These are phyloP conservation scores for Daldinia decipiens DNA, from an alignment of 495 filamentous ascomycete genomes.

Conservation along the genomic window DNA sequence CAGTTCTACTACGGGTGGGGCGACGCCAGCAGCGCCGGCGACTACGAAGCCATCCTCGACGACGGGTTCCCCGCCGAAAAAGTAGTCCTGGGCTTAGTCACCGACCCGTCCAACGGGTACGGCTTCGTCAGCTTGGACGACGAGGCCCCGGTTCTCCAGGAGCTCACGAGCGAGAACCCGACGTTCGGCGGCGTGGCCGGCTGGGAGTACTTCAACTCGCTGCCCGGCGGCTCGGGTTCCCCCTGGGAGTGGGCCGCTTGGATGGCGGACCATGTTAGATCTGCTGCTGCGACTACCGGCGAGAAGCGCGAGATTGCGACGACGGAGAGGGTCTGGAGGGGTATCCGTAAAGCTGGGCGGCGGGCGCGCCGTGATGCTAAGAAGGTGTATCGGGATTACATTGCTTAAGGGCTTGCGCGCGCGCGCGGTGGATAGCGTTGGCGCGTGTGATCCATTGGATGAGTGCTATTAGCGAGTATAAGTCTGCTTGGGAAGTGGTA, in stretches of 20 bases:
- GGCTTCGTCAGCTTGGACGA: conserved; percentile 54
- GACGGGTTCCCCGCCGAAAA: conserved; percentile 72
- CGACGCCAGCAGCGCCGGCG: conserved; percentile 63
- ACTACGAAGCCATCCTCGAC: conserved; percentile 69
- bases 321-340: conserved; percentile 39
- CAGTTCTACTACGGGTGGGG: conserved; percentile 92
- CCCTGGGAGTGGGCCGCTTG: conserved; percentile 76
- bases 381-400: conserved; percentile 43
- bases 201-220: conserved; percentile 86
- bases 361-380: conserved; percentile 42
- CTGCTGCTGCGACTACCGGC: conserved; percentile 25
- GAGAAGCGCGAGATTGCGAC: conserved; percentile 37
- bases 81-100: conserved; percentile 76
- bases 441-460: not conserved
- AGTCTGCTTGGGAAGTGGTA: conserved; percentile 1
- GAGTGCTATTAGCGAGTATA: conserved; percentile 5
- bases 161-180: conserved; percentile 52
- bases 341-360: conserved; percentile 39
- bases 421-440: not conserved
- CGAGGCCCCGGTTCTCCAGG: conserved; percentile 49
- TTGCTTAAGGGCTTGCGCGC: conserved; percentile 24
- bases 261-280: conserved; percentile 48
- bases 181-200: conserved; percentile 82
- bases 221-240: conserved; percentile 65
- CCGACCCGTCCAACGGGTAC: conserved; percentile 75